These are phyloP conservation scores for Fremontodendron californicum DNA, from an alignment of 345 rosid genomes.

Conservation along the genomic window DNA sequence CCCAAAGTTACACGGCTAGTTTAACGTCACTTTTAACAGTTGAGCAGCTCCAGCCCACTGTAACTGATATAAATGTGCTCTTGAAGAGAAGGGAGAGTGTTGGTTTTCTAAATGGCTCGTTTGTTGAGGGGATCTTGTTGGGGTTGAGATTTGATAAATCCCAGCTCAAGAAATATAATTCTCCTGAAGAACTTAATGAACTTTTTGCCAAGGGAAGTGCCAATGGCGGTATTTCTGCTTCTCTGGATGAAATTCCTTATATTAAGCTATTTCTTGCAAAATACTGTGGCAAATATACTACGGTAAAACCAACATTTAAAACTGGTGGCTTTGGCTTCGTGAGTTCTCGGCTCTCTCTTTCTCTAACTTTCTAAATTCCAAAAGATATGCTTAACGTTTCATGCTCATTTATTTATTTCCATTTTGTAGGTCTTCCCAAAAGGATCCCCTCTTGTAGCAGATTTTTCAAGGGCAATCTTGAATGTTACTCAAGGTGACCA, in stretches of 20 bases:
- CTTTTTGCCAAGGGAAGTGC: conserved; percentile 32
- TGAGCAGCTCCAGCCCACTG: conserved; percentile 49
- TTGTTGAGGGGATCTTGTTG: conserved; percentile 29
- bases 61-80: conserved; percentile 35
- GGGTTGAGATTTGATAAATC: conserved; percentile 20
- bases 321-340: conserved; percentile 42
- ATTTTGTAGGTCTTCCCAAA: conserved; percentile 38
- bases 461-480: conserved; percentile 45
- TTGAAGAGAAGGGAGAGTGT: conserved; percentile 34
- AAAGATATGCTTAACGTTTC: neutral
- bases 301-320: conserved; percentile 29
- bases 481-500: conserved; percentile 32
- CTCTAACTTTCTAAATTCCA: neutral
- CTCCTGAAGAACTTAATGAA: conserved; percentile 28
- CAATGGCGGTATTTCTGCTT: conserved; percentile 40
- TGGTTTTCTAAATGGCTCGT: conserved; percentile 42
- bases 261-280: conserved; percentile 34
- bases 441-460: conserved; percentile 39
- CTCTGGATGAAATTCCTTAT: conserved; percentile 34
- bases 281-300: conserved; percentile 33
- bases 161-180: conserved; percentile 14
- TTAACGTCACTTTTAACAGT: conserved; percentile 58
- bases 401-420: neutral
- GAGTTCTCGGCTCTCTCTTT: neutral
- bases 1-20: conserved; percentile 73